These are phyloP conservation scores for Dryas integrifolia DNA, from an alignment of 331 rosid genomes.

Conservation along the genomic window DNA sequence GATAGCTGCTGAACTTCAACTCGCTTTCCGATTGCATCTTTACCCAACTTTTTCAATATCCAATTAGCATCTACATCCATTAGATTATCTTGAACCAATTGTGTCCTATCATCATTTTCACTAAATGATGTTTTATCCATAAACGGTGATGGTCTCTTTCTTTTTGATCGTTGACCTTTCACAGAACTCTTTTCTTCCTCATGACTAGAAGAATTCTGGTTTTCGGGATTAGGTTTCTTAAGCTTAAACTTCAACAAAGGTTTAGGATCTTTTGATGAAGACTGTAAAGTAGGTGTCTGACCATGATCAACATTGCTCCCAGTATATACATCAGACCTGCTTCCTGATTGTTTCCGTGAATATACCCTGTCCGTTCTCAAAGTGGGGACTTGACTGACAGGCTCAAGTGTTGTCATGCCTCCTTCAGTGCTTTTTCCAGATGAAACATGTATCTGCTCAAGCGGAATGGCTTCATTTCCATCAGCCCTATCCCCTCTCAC, in stretches of 20 bases:
- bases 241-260: slow-evolving; percentile 76
- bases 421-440: slow-evolving; percentile 47
- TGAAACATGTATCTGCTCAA: slow-evolving; percentile 33
- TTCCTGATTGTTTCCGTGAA: slow-evolving; percentile 57
- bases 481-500: slow-evolving; percentile 50
- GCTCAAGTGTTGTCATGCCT: slow-evolving; percentile 34
- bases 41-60: slow-evolving; percentile 92
- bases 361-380: slow-evolving; percentile 44
- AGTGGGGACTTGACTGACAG: slow-evolving; percentile 28
- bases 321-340: slow-evolving; percentile 39
- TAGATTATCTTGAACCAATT: slow-evolving; percentile 47
- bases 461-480: slow-evolving; percentile 41
- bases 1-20: slow-evolving; percentile 91
- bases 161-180: slow-evolving; percentile 95
- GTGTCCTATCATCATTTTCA: slow-evolving; percentile 46
- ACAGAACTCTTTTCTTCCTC: slow-evolving; percentile 76
- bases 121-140: slow-evolving; percentile 52
- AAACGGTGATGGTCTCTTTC: slow-evolving; percentile 89
- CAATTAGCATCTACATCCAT: slow-evolving; percentile 96
- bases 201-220: slow-evolving; percentile 53
- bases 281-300: slow-evolving; percentile 44
- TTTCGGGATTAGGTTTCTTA: slow-evolving; percentile 65
- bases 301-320: slow-evolving; percentile 46
- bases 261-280: slow-evolving; percentile 73
- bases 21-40: slow-evolving; percentile 93